Evolutionary conservation across 2,329 filamentous ascomycete genomes (phyloP), one percentile per base, ranked within the genome.

Genomic region (Penicillium nordicum): DNA sequence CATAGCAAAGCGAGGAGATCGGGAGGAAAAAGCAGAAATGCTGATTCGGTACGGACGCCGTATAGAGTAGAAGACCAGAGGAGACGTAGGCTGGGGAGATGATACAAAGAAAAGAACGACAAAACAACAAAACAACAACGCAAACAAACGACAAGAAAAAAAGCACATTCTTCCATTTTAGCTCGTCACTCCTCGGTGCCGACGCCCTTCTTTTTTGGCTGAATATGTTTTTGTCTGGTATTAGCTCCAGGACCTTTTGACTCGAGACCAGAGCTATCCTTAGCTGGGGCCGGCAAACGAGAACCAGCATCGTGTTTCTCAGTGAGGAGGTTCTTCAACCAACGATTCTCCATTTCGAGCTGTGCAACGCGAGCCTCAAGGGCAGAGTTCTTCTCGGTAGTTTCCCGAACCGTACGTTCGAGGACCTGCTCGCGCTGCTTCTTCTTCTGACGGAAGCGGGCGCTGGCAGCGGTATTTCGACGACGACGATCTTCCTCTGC

Each of bases 401-500:
- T 89, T 64, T 95, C 91, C 74, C 92, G 91, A 67, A 90, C 87
- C 4, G 85, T 88, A 68, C 85, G 86, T 74, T 93, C 90, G 50
- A 95, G 84, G 9, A 89, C 88, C 74, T 92, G 89, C 79, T 96
- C 91, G 49, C 91, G 88, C 77, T 94, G 90, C 84, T 96, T 96
- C 87, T 96, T 96, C 85, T 96, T 96, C 72, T 94, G 86, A 57
- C 91, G 88, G 82, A 96, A 96, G 48, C 91, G 88, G 18, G 91
- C 91, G 63, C 88, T 92, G 53, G 91, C 91, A 32, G 91, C 91
- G 2, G 92, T 95, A 77, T 96, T 96, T 62, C 91, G 86, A 57
- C 90, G 86, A 48, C 91, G 88, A 78, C 95, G 95, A 73, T 96
- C 91, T 75, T 96, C 91, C 74, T 96, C 91, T 23, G 90, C 90